Evolutionary conservation across 2,329 filamentous ascomycete species (phyloP).

Genomic region (Colletotrichum sp.): DNA sequence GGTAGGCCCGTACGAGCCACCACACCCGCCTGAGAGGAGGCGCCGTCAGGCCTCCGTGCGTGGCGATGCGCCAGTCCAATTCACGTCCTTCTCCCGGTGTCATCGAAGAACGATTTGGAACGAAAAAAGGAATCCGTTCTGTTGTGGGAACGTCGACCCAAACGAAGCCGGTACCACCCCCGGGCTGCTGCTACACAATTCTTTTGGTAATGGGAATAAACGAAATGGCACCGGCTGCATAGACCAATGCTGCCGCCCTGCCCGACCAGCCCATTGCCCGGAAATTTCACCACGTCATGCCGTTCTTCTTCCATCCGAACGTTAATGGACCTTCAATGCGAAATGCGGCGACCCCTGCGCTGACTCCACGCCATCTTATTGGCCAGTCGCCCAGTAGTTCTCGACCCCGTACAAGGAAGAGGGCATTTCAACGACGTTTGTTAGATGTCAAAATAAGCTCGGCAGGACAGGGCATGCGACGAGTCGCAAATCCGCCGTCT

Average conservation of each 20-base stretch:
- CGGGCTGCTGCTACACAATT: not conserved
- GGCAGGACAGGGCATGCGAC: not conserved
- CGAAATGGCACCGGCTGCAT: not conserved
- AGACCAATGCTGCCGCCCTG: not conserved
- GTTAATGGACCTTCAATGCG: not conserved
- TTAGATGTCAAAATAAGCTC: not conserved
- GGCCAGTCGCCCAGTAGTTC: not conserved
- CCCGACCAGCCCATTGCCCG: not conserved
- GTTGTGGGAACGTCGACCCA: not conserved
- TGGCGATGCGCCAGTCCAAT: not conserved
- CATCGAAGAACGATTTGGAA: not conserved
- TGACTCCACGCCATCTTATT: not conserved
- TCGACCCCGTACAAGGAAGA: not conserved
- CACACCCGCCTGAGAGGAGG: not conserved
- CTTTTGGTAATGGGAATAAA: not conserved
- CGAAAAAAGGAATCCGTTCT: not conserved
- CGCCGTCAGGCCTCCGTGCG: not conserved
- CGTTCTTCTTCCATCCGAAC: not conserved
- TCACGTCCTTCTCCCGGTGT: not conserved
- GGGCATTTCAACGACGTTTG: not conserved
- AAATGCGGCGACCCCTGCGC: not conserved
- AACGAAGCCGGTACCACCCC: not conserved
- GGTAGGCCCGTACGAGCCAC: not conserved
- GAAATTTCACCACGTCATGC: slow-evolving; percentile 21
- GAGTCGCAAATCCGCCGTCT: not conserved